A percentile compares a stretch with the other conserved stretches of the same genome.
Conservation (phyloP, 768 basidiomycete genomes). For the Naganishia friedmannii region DNA sequence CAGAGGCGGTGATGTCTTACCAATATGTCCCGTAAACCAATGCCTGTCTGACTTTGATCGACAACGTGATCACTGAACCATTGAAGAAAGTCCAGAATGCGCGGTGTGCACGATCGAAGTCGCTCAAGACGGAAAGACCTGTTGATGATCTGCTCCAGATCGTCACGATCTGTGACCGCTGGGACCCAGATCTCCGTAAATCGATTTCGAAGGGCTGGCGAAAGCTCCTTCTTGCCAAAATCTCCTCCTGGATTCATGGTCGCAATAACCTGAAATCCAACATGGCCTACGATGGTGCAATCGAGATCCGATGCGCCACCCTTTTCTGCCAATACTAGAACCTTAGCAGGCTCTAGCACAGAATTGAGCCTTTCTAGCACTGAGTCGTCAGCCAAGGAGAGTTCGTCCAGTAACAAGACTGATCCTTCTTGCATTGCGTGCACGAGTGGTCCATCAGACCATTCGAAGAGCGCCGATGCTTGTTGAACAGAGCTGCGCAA, state of each 20-base stretch:
- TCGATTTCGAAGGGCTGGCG: constrained; percentile 90
- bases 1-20: constrained; percentile 56
- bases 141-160: constrained; percentile 73
- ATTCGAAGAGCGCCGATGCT: constrained; percentile 75
- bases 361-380: constrained; percentile 96
- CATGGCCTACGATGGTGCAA: constrained; percentile 64
- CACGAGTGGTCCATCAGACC: constrained; percentile 95
- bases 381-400: constrained; percentile 95
- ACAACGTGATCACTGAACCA: constrained; percentile 70
- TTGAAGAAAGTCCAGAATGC: constrained; percentile 70
- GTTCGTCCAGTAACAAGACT: constrained; percentile 89
- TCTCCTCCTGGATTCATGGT: constrained; percentile 99
- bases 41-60: constrained; percentile 60
- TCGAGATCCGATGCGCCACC: constrained; percentile 72
- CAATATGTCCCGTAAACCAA: constrained; percentile 81
- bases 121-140: constrained; percentile 64
- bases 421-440: constrained; percentile 82
- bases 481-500: constrained; percentile 10
- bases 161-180: constrained; percentile 66
- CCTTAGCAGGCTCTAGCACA: constrained; percentile 85
- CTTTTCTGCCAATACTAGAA: constrained; percentile 85
- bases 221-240: constrained; percentile 97
- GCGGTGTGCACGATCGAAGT: constrained; percentile 61
- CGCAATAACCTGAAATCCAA: constrained; percentile 80
- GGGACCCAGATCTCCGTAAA: constrained; percentile 99